Evolutionary conservation across 2,329 filamentous ascomycete genomes (phyloP).

Genomic region (Cryphonectria nitschkei): DNA sequence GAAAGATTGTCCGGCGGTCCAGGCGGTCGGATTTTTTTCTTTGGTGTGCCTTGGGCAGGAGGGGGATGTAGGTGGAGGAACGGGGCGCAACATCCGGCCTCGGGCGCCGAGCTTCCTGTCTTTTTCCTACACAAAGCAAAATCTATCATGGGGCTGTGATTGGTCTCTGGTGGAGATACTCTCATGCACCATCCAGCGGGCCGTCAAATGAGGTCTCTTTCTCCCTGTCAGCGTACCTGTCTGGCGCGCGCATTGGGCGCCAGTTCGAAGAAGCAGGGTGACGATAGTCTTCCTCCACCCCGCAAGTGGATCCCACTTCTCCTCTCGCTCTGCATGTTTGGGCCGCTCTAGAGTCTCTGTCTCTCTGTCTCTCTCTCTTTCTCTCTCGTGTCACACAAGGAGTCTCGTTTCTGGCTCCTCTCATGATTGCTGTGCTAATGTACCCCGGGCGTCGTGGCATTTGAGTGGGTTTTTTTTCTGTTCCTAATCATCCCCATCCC

Average conservation of each 20-base stretch:
- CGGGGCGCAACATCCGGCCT: not conserved
- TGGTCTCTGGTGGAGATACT: not conserved
- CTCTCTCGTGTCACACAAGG: not conserved
- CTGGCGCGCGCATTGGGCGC: slow-evolving; percentile 3
- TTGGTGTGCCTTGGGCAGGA: not conserved
- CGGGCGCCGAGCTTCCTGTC: not conserved
- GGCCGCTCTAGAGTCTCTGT: slow-evolving; percentile 19
- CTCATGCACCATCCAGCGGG: not conserved
- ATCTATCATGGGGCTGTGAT: not conserved
- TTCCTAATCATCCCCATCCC: not conserved
- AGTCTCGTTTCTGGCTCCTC: not conserved
- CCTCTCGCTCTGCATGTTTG: not conserved
- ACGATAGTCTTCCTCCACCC: not conserved
- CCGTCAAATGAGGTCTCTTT: slow-evolving; percentile 7
- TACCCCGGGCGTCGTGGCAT: slow-evolving; percentile 15
- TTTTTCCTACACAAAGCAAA: not conserved
- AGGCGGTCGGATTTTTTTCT: not conserved
- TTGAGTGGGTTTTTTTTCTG: slow-evolving; percentile 20
- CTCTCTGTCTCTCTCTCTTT: not conserved
- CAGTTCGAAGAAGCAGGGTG: not conserved
- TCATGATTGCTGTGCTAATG: slow-evolving; percentile 20
- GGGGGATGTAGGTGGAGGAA: not conserved
- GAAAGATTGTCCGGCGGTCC: not conserved
- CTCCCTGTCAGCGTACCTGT: slow-evolving; percentile 6
- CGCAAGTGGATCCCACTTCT: slow-evolving; percentile 5